Evolutionary conservation across 2,329 filamentous ascomycete species (phyloP).

Genomic region (Purpureocillium lavendulum): DNA sequence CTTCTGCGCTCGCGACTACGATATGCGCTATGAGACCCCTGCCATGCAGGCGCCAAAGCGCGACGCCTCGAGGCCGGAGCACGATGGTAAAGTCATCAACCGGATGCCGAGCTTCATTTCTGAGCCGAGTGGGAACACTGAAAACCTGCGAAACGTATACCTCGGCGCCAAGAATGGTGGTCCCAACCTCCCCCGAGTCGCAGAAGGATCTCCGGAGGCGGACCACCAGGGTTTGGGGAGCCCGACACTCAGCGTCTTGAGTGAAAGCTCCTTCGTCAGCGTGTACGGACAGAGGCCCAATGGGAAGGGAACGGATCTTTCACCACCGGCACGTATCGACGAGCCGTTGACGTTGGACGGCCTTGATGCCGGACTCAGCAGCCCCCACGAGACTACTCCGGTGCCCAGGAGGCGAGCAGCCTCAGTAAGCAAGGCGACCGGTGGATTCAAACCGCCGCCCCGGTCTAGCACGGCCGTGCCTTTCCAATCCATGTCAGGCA

Average conservation of each 20-base stretch:
- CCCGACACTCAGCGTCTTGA: conserved; percentile 55
- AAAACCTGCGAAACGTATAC: conserved; percentile 53
- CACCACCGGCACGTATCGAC: conserved; percentile 16
- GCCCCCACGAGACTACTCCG: not conserved
- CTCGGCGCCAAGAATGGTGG: conserved; percentile 40
- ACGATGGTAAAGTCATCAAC: conserved; percentile 31
- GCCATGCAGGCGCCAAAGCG: conserved; percentile 9
- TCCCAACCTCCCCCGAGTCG: conserved; percentile 39
- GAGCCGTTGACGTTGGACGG: conserved; percentile 22
- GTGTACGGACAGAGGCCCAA: conserved; percentile 40
- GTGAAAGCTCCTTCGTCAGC: conserved; percentile 59
- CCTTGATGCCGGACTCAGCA: conserved; percentile 6
- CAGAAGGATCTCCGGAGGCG: conserved; percentile 29
- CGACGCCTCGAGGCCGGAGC: conserved; percentile 13
- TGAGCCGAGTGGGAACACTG: conserved; percentile 48
- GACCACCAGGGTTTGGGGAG: conserved; percentile 38
- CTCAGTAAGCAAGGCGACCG: conserved; percentile 14
- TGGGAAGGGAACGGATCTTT: conserved; percentile 23
- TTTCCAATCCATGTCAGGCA: conserved; percentile 36
- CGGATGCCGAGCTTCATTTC: conserved; percentile 60
- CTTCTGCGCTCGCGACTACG: conserved; percentile 21
- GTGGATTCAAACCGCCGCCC: conserved; percentile 2
- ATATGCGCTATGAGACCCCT: conserved; percentile 16
- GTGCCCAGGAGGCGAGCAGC: conserved; percentile 11
- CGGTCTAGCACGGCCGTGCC: conserved; percentile 21